phyloP scores from a whole-genome alignment of 2,329 filamentous ascomycete species.

The Pseudophaeomoniella oleicola region DNA sequence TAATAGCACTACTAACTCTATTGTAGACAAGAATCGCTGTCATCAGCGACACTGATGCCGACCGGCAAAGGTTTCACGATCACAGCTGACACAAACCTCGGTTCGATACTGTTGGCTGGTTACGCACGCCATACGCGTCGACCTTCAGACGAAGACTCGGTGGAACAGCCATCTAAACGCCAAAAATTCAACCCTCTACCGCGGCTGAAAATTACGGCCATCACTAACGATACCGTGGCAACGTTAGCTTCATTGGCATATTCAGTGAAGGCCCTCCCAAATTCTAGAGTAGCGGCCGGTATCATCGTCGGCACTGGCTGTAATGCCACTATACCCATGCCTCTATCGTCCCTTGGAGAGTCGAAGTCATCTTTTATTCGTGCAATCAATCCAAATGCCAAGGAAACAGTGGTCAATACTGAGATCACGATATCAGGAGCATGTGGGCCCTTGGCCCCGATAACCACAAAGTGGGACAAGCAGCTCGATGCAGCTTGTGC shows the following conservation, averaged over 20 bases:
- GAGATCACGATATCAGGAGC: constrained; percentile 73
- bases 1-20: background rate
- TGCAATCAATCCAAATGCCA: constrained; percentile 32
- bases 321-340: constrained; percentile 66
- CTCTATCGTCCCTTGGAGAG: constrained; percentile 44
- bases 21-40: constrained; percentile 34
- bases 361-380: constrained; percentile 43
- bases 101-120: constrained; percentile 37
- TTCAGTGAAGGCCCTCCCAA: constrained; percentile 44
- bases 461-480: constrained; percentile 59
- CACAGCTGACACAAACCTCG: constrained; percentile 38
- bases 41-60: constrained; percentile 40
- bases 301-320: constrained; percentile 70
- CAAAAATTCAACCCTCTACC: constrained; percentile 37
- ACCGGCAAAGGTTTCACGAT: constrained; percentile 47
- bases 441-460: constrained; percentile 48
- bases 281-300: constrained; percentile 59
- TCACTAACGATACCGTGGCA: constrained; percentile 69
- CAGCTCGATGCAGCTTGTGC: constrained; percentile 53
- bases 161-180: constrained; percentile 28
- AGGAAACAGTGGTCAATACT: constrained; percentile 65
- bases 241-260: constrained; percentile 67
- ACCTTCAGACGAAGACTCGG: constrained; percentile 12
- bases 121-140: constrained; percentile 36
- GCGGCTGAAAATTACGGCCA: constrained; percentile 55